phyloP scores from a whole-genome alignment of 192 early-diverging fungal genomes.

The Polychytrium aggregatum region DNA sequence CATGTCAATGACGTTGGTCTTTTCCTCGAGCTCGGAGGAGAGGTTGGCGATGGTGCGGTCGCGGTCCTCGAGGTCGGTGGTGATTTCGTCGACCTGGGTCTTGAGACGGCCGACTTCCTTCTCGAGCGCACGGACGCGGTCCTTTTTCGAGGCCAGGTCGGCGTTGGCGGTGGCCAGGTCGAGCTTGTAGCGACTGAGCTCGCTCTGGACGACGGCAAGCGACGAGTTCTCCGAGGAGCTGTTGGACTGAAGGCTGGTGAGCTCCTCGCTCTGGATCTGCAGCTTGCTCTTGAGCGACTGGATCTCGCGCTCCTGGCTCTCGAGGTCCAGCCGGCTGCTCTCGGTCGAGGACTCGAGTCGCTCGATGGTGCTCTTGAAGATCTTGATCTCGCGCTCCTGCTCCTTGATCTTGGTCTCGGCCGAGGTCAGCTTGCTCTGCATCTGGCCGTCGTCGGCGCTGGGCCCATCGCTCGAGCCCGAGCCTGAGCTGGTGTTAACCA shows the following conservation, averaged over 20 bases:
- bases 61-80: slow-evolving; percentile 20
- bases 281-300: too few species aligned
- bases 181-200: slow-evolving; percentile 24
- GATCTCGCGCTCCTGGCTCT: slow-evolving; percentile 1
- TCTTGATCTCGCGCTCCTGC: slow-evolving; percentile 20
- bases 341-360: slow-evolving; percentile 23
- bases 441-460: slow-evolving; percentile 5
- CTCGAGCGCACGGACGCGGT: too few species aligned
- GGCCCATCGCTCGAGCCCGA: not conserved
- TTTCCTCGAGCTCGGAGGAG: slow-evolving; percentile 29
- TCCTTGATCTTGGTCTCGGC: slow-evolving; percentile 29
- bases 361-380: slow-evolving; percentile 23
- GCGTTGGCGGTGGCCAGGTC: slow-evolving; percentile 25
- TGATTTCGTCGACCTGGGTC: slow-evolving; percentile 24
- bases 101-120: slow-evolving; percentile 2
- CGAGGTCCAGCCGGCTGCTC: slow-evolving; percentile 4
- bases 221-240: not conserved
- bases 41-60: slow-evolving; percentile 34
- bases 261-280: slow-evolving; percentile 4
- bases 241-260: slow-evolving; percentile 4
- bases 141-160: slow-evolving; percentile 9
- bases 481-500: not conserved
- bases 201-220: not conserved
- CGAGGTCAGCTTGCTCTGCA: slow-evolving; percentile 15
- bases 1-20: slow-evolving; percentile 30